A percentile compares a stretch with the other conserved stretches of the same genome.
phyloP scores from a whole-genome alignment of 352 stramenopile species.

The Blastocystis sp. region DNA sequence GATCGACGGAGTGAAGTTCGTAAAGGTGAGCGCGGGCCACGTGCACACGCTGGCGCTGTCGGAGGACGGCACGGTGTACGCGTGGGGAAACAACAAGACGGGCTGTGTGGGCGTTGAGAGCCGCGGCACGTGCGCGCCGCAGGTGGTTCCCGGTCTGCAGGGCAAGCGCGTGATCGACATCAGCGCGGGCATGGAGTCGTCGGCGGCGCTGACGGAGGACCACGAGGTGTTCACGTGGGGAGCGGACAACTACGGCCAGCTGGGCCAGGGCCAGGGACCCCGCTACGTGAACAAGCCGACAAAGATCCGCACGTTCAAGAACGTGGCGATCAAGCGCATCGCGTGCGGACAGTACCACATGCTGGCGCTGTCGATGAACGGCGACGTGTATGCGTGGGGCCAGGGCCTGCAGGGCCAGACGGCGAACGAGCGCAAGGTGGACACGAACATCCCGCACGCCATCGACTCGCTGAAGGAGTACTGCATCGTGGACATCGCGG shows the following conservation, averaged over 20 bases:
- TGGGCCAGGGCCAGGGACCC: constrained; percentile 22
- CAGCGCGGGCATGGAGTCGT: background rate
- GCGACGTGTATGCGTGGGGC: constrained; percentile 36
- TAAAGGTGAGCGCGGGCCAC: background rate
- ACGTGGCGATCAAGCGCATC: constrained; percentile 2
- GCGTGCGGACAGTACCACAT: constrained; percentile 22
- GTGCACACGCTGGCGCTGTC: constrained; percentile 25
- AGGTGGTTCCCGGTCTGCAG: background rate
- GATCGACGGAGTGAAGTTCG: background rate
- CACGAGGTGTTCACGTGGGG: constrained; percentile 40
- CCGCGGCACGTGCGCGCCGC: background rate
- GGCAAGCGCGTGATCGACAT: constrained; percentile 5
- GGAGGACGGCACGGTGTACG: constrained; percentile 1
- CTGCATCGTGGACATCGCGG: background rate
- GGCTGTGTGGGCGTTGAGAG: background rate
- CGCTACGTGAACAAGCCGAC: constrained; percentile 35
- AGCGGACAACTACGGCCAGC: constrained; percentile 22
- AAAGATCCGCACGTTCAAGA: constrained; percentile 1
- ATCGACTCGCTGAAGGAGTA: constrained; percentile 11
- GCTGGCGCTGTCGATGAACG: constrained; percentile 12
- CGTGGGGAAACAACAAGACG: constrained; percentile 46
- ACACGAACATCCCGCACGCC: constrained; percentile 23
- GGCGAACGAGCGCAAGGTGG: constrained; percentile 1
- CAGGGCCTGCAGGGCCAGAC: constrained; percentile 33
- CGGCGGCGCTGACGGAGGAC: background rate